These are phyloP conservation scores for Euphorbia pulcherrima DNA, from an alignment of 345 rosid genomes.

Conservation along the genomic window DNA sequence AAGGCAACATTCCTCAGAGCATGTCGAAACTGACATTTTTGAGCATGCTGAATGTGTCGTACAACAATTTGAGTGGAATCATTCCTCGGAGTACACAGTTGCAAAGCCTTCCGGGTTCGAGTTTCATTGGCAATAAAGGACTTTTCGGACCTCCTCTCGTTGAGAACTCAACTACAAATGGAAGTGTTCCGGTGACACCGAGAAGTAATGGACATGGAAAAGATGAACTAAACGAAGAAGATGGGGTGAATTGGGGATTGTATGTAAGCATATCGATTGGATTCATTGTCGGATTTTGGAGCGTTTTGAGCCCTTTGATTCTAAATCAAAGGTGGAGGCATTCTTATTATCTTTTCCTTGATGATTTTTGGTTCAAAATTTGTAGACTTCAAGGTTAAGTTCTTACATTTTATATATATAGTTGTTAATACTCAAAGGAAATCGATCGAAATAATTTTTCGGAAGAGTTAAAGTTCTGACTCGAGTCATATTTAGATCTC, in stretches of 20 bases:
- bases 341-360: neutral
- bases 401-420: too few species aligned
- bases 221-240: neutral
- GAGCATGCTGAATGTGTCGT: neutral
- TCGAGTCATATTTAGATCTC: too few species aligned
- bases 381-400: too few species aligned
- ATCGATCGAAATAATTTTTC: too few species aligned
- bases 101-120: neutral
- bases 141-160: neutral
- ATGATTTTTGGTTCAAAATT: neutral
- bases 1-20: neutral
- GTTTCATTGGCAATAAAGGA: neutral
- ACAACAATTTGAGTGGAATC: neutral
- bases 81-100: neutral
- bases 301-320: neutral
- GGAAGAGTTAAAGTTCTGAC: too few species aligned
- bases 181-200: neutral
- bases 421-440: too few species aligned
- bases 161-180: neutral
- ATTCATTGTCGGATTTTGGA: slow-evolving; percentile 4
- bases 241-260: neutral
- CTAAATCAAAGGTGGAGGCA: neutral
- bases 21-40: neutral
- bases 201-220: neutral
- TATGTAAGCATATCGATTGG: neutral